Conservation (phyloP, 441 rosid genomes). For the Hypseocharis bilobata region DNA sequence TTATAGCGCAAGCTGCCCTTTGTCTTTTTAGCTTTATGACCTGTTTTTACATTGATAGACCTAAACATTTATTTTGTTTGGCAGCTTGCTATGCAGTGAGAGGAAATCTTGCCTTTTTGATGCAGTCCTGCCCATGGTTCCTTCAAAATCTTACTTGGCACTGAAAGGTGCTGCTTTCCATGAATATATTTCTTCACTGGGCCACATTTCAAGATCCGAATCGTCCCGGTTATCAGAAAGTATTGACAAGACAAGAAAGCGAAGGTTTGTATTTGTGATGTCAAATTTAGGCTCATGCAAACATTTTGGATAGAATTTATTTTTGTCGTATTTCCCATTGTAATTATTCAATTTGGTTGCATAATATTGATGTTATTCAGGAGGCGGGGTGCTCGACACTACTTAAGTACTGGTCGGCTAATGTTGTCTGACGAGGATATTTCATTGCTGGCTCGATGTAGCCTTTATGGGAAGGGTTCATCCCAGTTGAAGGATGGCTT, state of each 20-base stretch:
- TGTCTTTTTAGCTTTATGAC: not conserved
- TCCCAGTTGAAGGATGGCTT: conserved; percentile 16
- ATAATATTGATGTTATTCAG: conserved; percentile 29
- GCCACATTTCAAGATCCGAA: conserved; percentile 58
- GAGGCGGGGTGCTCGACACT: conserved; percentile 51
- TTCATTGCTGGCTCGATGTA: conserved; percentile 41
- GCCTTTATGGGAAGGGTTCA: conserved; percentile 27
- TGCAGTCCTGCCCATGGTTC: conserved; percentile 47
- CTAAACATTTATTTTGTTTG: not conserved
- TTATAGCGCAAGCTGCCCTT: not conserved
- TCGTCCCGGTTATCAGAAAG: conserved; percentile 41
- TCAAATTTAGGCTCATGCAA: conserved; percentile 3
- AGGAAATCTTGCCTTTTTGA: conserved; percentile 27
- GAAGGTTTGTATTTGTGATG: conserved; percentile 37
- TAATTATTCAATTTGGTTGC: conserved; percentile 9
- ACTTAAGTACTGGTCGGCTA: conserved; percentile 50
- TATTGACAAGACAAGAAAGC: conserved; percentile 29
- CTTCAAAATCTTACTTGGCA: conserved; percentile 42
- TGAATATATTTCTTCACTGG: conserved; percentile 63
- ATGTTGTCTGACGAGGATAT: conserved; percentile 59
- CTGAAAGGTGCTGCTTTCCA: conserved; percentile 52
- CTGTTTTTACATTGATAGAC: not conserved
- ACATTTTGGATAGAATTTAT: no score
- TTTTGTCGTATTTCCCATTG: not conserved
- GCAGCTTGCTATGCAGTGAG: conserved; percentile 40